Base-by-base conservation (phyloP, 2,329 filamentous ascomycete genomes). In the Leptosphaerulina australis region DNA sequence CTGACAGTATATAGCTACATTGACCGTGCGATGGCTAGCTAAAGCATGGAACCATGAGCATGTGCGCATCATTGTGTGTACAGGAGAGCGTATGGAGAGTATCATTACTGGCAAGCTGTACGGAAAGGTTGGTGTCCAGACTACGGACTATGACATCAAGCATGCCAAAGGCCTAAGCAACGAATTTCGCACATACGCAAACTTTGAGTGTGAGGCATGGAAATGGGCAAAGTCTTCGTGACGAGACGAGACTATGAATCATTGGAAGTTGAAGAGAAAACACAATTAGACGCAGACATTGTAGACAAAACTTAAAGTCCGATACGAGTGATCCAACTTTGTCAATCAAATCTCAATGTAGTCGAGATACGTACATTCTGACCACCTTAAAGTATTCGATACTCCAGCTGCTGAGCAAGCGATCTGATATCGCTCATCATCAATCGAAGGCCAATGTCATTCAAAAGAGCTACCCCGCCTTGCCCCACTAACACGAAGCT, bases 111-210 rank as follows among this genome's bases (percentile, higher is more conserved):
- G 71, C 44, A 87, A 83, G 68, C 75, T 93, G n/a, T 92, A 92
- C 69, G 76, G 77, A 36, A 79, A 83, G 34, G 76, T 84, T 25
- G 85, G 85, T 2, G 73, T 88, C 21, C 75, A 70, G 44, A 85
- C 85, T 4, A 92, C 88, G 0, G 83, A 81, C 0, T 91, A 86
- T 66, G 82, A 86, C 62, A 85, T 86, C 3, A 76, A 79, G 56
- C 90, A 93, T 64, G 79, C 82, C n/a, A 83, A 84, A 55, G 87
- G 87, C 0, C 73, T 94, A 52, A 89, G 87, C 71, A 94, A 94
- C 65, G 88, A 91, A 71, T 94, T 91, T 68, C 81, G 83, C 65
- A 91, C 87, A 70, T 93, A 90, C 65, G 83, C 89, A 18, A 92
- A 90, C 66, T 92, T 90, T 65, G 86, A 90, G 68, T 83, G 85